Evolutionary conservation across 345 rosid genomes (phyloP), one percentile per base, ranked within the genome.

Genomic region (Arabis alpina): DNA sequence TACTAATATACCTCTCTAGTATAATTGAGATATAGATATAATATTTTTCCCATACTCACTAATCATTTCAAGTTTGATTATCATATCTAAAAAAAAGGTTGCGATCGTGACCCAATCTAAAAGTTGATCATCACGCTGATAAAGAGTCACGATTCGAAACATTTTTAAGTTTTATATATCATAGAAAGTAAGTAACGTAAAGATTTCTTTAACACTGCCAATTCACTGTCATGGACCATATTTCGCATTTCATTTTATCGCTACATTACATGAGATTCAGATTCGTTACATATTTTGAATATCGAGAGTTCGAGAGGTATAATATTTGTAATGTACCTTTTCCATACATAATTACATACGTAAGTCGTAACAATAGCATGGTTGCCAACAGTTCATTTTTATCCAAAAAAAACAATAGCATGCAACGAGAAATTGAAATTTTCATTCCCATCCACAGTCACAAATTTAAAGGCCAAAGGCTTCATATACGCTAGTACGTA

Each of bases 121-220:
- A 74, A 67, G 67, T 59, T 66, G 15, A 66, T 59, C 49, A 66
- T 74, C 68, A 74, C 68, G 72, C 77, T 72, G 49, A 24, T 65
- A 67, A 54, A 57, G 40, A 56, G 41, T 43, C 25, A 40, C 27
- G 47, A 57, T 27, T 55, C 37, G 13, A 44, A 37, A 54, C 24
- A 40, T 54, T 54, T 54, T 11, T 4, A 12, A 41, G 1, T 11
- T 19, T 19, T 19, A 19, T 19, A 19, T 19, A 19, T 45, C 70
- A 47, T 39, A 54, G 23, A 64, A 72, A 72, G 70, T 15, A 40
- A 70, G 39, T 11, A 57, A 64, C 50, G 28, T 47, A 12, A 44
- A 54, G 34, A 14, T 25, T 63, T 63, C 4, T 15, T 72, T 10
- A 63, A 54, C 56, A 36, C 49, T 61, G 39, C 11, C 48, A 54